Percentiles rank a stretch among this genome's conserved stretches.
Evolutionary conservation across 306 rosid species (phyloP).

Genomic region (Castanea sativa): DNA sequence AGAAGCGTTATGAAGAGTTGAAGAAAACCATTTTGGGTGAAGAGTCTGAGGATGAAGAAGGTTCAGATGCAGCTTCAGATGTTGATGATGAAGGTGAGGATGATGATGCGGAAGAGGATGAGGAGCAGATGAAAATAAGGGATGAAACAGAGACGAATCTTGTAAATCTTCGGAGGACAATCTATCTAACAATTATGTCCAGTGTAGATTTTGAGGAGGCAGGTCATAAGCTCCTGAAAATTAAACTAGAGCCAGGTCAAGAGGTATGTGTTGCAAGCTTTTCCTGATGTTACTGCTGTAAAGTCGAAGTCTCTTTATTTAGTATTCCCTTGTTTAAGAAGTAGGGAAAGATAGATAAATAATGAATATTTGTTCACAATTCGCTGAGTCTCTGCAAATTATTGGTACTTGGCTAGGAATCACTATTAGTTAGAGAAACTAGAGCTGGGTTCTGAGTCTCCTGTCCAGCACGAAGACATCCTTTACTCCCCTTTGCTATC

Average conservation of each 20-base stretch:
- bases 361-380: not conserved
- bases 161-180: conserved; percentile 84
- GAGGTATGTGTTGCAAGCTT: conserved; percentile 53
- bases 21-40: not conserved
- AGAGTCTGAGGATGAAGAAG: too few species aligned
- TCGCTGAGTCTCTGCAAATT: not conserved
- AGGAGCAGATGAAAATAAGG: conserved; percentile 65
- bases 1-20: too few species aligned
- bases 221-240: conserved; percentile 91
- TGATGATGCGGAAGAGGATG: conserved; percentile 19
- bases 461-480: not conserved
- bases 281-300: conserved; percentile 6
- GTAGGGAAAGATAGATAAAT: not conserved
- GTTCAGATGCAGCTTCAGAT: too few species aligned
- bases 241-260: conserved; percentile 95
- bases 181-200: conserved; percentile 91
- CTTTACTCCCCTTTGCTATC: not conserved
- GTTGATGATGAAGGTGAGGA: not conserved
- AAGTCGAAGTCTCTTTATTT: not conserved
- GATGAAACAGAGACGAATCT: conserved; percentile 96
- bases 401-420: not conserved
- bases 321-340: not conserved
- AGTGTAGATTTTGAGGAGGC: conserved; percentile 99
- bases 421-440: not conserved
- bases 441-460: too few species aligned